phyloP scores from a whole-genome alignment of 2,329 filamentous ascomycete genomes.

The Zasmidium citrigriseum region DNA sequence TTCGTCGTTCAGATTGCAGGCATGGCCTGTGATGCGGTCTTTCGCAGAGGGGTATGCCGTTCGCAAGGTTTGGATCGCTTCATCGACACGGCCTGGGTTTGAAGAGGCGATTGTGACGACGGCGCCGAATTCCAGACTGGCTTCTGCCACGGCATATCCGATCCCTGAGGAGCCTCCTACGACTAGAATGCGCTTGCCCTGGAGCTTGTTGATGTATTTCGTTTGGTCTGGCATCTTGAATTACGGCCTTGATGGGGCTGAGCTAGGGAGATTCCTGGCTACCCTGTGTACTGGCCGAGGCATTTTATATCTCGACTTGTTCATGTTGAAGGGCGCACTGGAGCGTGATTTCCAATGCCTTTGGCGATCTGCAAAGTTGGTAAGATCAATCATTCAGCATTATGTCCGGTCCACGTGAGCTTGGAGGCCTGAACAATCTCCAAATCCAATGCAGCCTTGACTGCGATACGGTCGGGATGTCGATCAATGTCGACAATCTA shows the following conservation, averaged over 20 bases:
- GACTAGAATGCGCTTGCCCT: constrained; percentile 51
- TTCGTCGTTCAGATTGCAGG: constrained; percentile 48
- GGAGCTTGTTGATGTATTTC: constrained; percentile 24
- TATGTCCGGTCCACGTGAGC: not conserved
- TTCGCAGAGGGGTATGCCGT: constrained; percentile 40
- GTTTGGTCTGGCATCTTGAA: constrained; percentile 36
- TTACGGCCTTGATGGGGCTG: no score
- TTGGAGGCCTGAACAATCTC: no score
- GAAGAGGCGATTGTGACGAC: constrained; percentile 35
- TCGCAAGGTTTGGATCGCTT: constrained; percentile 46
- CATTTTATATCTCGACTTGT: no score
- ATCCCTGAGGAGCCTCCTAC: constrained; percentile 55
- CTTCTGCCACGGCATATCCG: not conserved
- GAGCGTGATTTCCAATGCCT: not conserved
- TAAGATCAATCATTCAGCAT: not conserved
- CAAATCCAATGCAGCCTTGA: no score
- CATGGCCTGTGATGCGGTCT: constrained; percentile 39
- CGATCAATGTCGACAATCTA: no score
- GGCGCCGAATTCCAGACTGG: not conserved
- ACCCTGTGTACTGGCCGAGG: no score
- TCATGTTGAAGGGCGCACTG: no score
- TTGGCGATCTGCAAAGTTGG: not conserved
- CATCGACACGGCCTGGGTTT: constrained; percentile 47
- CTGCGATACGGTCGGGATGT: no score
- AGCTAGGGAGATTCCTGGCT: no score